Evolutionary conservation across 192 early-diverging fungal species (phyloP), one percentile per base, ranked within the genome.

Genomic region (Haplosporangium gracile): DNA sequence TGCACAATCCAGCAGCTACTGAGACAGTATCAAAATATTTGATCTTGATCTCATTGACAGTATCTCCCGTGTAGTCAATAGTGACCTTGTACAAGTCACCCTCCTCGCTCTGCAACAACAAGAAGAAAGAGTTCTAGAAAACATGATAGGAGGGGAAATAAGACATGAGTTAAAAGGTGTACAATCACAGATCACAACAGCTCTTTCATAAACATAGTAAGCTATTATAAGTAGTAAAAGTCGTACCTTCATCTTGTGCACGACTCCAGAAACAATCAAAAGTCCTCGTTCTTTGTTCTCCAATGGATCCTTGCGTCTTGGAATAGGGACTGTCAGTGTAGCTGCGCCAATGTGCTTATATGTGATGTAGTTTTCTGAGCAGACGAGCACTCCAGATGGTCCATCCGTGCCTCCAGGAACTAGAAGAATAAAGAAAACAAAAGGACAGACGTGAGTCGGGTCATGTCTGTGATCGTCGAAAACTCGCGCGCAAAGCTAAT

Each of bases 11-110:
- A 22, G 92, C 90, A 13, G 97, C 91, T 5, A 95, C 91, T n/a
- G 97, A 94, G 5, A 99, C 91, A 8, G 97, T 97, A 81, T 99
- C 98, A 89, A 99, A 99, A 82, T 99, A 99, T 79, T 96, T 95
- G 78, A 99, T 95, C 39, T 93, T 93, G 85, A 99, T 90, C 5
- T 91, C 91, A 24, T 90, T 91, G 6, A 94, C 95, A 65, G 79
- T 88, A 32, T 91, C 91, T 4, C 89, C 91, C 24, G 88, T 89
- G 81, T 94, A 95, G 40, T 97, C 96, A 81, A 99, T 93, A 5
- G 96, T 96, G 55, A 99, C 89, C 88, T 98, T 98, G 90, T 91
- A 99, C 71, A 99, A 89, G 86, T 99, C 98, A 55, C 99, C 99
- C 42, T 94, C 92, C 68, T 99, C 98, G 32, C 94, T 94, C 80